These are phyloP conservation scores for Caryopteris hybrid DNA, from an alignment of 305 asterid species.

Conservation along the genomic window DNA sequence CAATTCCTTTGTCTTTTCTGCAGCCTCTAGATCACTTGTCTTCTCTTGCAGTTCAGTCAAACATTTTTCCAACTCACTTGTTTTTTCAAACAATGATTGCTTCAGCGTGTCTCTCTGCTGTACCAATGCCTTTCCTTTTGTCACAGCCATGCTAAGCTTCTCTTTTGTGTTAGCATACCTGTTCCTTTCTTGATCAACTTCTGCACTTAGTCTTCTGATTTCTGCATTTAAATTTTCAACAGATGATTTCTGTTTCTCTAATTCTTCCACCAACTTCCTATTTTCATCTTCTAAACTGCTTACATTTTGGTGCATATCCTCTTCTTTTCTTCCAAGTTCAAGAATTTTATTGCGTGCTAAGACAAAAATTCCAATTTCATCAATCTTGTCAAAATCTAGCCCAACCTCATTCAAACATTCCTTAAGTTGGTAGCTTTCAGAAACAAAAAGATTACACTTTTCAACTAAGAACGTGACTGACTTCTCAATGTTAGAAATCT, in stretches of 20 bases:
- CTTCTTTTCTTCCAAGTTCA: constrained; percentile 58
- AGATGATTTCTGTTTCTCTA: constrained; percentile 49
- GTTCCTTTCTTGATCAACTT: constrained; percentile 76
- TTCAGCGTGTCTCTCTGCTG: constrained; percentile 90
- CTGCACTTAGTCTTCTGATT: constrained; percentile 54
- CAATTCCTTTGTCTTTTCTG: constrained; percentile 54
- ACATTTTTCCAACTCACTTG: constrained; percentile 58
- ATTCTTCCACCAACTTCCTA: constrained; percentile 52
- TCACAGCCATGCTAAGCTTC: constrained; percentile 97
- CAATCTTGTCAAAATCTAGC: constrained; percentile 37
- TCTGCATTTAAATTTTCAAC: constrained; percentile 58
- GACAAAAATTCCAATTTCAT: constrained; percentile 50
- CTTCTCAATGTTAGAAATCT: constrained; percentile 56
- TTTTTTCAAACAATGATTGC: constrained; percentile 76
- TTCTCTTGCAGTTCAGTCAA: constrained; percentile 67
- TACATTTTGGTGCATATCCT: constrained; percentile 40
- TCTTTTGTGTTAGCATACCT: constrained; percentile 82
- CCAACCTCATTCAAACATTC: constrained; percentile 49
- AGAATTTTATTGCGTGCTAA: constrained; percentile 45
- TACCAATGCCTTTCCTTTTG: constrained; percentile 96
- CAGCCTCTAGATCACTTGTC: constrained; percentile 64
- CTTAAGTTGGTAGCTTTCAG: constrained; percentile 56
- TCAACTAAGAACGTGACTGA: constrained; percentile 42
- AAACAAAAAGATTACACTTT: constrained; percentile 47
- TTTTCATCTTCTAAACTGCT: constrained; percentile 59